A percentile compares a stretch with the other conserved stretches of the same genome.
Evolutionary conservation across 75 land plant species (phyloP).

Genomic region (Larix kaempferi): DNA sequence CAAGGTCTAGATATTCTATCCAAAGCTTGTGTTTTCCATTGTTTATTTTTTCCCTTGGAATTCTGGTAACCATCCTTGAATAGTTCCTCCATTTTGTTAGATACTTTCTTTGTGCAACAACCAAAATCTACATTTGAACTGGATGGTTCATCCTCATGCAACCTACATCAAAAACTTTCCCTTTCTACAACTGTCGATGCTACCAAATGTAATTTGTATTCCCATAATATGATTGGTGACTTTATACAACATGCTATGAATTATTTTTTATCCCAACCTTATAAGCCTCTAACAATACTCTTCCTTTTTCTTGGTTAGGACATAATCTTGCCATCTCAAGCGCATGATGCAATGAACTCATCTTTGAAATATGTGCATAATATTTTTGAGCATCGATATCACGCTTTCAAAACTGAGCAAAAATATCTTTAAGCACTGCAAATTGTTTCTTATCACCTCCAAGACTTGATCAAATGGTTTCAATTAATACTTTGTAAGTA

Average conservation of each 20-base stretch:
- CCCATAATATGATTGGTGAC: neutral
- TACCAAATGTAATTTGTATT: slow-evolving; percentile 7
- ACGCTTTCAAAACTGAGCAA: slow-evolving; percentile 66
- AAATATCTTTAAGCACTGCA: slow-evolving; percentile 66
- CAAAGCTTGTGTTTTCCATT: slow-evolving; percentile 41
- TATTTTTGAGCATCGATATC: slow-evolving; percentile 48
- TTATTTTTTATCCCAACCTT: slow-evolving; percentile 12
- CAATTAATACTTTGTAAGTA: slow-evolving; percentile 84
- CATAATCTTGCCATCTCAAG: slow-evolving; percentile 87
- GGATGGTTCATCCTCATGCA: slow-evolving; percentile 34
- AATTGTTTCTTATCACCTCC: slow-evolving; percentile 70
- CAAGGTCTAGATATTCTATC: slow-evolving; percentile 22
- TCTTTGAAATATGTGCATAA: slow-evolving; percentile 52
- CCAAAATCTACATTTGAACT: slow-evolving; percentile 15
- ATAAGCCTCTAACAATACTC: slow-evolving; percentile 65
- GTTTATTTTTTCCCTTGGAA: slow-evolving; percentile 41
- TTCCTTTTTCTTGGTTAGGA: slow-evolving; percentile 78
- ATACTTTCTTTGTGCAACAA: neutral
- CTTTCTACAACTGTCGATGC: slow-evolving; percentile 13
- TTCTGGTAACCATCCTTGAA: slow-evolving; percentile 86
- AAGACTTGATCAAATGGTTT: slow-evolving; percentile 61
- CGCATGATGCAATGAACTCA: slow-evolving; percentile 68
- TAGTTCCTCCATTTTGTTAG: slow-evolving; percentile 62
- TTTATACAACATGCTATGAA: slow-evolving; percentile 6
- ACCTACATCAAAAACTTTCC: slow-evolving; percentile 22